Percentiles rank a stretch among this genome's conserved stretches.
These are phyloP conservation scores for Myxozyma geophila DNA, from an alignment of 805 yeast genomes.

Conservation along the genomic window DNA sequence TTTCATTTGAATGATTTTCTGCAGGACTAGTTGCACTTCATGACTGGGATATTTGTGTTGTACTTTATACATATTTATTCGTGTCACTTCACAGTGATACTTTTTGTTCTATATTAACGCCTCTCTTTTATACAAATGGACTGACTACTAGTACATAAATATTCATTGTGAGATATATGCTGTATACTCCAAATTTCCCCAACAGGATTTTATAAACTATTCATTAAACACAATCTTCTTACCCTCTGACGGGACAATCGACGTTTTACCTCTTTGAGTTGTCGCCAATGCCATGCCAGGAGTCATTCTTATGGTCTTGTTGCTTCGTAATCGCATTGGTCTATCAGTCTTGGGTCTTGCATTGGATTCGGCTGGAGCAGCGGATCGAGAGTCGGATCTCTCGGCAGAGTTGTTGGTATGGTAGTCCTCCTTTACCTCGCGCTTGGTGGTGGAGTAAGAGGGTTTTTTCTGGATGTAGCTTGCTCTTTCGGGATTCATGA, in stretches of 20 bases:
- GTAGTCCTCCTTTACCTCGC: background rate
- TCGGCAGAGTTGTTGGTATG: background rate
- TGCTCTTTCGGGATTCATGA: constrained; percentile 1
- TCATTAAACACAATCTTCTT: constrained; percentile 70
- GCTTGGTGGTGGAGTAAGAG: background rate
- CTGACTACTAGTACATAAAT: no score
- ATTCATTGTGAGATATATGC: no score
- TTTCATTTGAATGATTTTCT: background rate
- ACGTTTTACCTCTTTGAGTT: constrained; percentile 88
- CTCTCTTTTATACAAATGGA: no score
- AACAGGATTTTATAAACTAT: background rate
- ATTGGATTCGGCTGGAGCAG: background rate
- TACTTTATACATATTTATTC: no score
- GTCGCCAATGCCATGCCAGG: constrained; percentile 84
- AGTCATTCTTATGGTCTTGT: constrained; percentile 28
- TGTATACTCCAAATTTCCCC: no score
- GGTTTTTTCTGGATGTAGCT: constrained; percentile 1
- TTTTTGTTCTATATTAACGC: no score
- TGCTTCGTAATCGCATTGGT: background rate
- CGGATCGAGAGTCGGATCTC: background rate
- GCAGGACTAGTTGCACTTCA: background rate
- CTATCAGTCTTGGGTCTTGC: constrained; percentile 1
- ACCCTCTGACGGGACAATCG: constrained; percentile 89
- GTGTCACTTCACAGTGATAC: no score
- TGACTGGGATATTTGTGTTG: no score